Evolutionary conservation across 2,329 filamentous ascomycete species (phyloP).

Genomic region (Phaeophleospora eucalypticola): DNA sequence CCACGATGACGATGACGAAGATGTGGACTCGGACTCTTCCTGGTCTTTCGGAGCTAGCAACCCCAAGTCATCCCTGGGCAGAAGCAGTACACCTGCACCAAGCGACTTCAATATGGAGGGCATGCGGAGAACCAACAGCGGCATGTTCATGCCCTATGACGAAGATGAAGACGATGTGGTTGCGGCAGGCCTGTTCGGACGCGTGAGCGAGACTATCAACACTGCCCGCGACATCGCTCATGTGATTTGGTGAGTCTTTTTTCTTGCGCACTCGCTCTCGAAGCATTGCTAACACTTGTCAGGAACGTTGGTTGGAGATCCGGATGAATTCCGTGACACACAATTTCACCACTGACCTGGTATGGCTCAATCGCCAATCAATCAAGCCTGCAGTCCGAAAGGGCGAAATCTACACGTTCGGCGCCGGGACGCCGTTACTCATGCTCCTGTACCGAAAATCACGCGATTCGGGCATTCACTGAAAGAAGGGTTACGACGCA

Average conservation of each 20-base stretch:
- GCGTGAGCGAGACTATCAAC: constrained; percentile 73
- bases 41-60: constrained; percentile 35
- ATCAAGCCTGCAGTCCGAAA: no score
- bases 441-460: no score
- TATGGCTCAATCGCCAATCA: no score
- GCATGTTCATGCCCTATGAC: constrained; percentile 88
- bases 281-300: constrained; percentile 7
- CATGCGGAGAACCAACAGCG: constrained; percentile 74
- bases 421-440: no score
- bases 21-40: constrained; percentile 25
- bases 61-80: constrained; percentile 30
- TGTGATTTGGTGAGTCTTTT: constrained; percentile 51
- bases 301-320: constrained; percentile 59
- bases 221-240: constrained; percentile 62
- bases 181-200: constrained; percentile 64
- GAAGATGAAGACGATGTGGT: constrained; percentile 60
- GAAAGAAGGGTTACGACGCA: no score
- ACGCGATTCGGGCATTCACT: no score
- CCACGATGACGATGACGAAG: constrained; percentile 15
- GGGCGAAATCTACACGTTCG: no score
- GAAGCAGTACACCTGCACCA: constrained; percentile 17
- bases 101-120: constrained; percentile 50
- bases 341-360: no score
- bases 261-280: not conserved
- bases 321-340: constrained; percentile 30